phyloP scores from a whole-genome alignment of 2,329 filamentous ascomycete species.

The Nemania sp. region DNA sequence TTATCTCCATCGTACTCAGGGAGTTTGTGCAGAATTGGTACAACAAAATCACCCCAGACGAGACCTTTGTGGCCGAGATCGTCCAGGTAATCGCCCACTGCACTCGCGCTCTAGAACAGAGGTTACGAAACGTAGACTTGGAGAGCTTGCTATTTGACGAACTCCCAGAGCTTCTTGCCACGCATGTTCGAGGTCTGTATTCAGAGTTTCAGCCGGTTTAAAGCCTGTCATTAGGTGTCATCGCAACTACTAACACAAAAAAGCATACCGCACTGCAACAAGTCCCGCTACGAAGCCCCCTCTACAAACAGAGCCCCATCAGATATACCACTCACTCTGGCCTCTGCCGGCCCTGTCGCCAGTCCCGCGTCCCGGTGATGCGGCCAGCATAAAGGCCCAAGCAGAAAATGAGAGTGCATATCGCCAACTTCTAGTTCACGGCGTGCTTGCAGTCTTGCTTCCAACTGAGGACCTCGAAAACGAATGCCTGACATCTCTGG shows the following conservation, averaged over 20 bases:
- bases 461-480: conserved; percentile 95
- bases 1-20: conserved; percentile 88
- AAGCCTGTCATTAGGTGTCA: background rate
- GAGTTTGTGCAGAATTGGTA: conserved; percentile 97
- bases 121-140: conserved; percentile 83
- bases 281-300: conserved; percentile 68
- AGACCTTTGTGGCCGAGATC: conserved; percentile 87
- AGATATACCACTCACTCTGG: conserved; percentile 85
- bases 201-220: conserved; percentile 15
- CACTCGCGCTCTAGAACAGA: conserved; percentile 87
- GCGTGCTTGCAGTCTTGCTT: conserved; percentile 82
- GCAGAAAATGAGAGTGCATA: conserved; percentile 83
- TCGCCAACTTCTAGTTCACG: conserved; percentile 88
- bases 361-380: conserved; percentile 70
- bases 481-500: conserved; percentile 82
- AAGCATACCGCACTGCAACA: conserved; percentile 80
- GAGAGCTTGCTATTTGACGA: conserved; percentile 88
- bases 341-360: conserved; percentile 85
- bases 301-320: conserved; percentile 70
- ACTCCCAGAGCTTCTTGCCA: conserved; percentile 82
- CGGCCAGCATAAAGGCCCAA: conserved; percentile 69
- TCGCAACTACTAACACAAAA: conserved; percentile 36
- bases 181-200: conserved; percentile 79
- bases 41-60: conserved; percentile 88
- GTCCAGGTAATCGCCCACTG: conserved; percentile 93